Conservation (phyloP, 176 grass and related monocot species). For the Lolium multiflorum region DNA sequence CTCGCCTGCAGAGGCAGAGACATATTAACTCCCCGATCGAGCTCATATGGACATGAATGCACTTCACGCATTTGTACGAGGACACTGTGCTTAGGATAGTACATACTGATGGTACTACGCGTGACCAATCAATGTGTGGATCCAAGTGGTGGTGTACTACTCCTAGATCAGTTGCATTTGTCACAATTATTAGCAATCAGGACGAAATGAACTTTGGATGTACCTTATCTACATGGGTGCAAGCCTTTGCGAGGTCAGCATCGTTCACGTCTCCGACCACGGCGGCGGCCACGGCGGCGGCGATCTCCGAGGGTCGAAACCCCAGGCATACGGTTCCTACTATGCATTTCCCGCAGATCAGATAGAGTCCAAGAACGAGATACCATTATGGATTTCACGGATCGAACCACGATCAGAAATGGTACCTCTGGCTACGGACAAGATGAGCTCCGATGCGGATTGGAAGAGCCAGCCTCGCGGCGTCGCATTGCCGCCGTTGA, state of each 20-base stretch:
- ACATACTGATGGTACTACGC: neutral
- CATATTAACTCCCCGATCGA: constrained; percentile 23
- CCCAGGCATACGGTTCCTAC: constrained; percentile 65
- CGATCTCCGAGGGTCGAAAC: constrained; percentile 79
- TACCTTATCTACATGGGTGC: constrained; percentile 68
- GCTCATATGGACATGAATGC: constrained; percentile 37
- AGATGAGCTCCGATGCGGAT: constrained; percentile 56
- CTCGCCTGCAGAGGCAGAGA: constrained; percentile 62
- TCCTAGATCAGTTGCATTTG: constrained; percentile 10
- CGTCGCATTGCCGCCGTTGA: constrained; percentile 45
- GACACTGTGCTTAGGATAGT: constrained; percentile 28
- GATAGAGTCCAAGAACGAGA: neutral
- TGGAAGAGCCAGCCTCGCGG: constrained; percentile 44
- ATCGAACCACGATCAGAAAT: neutral
- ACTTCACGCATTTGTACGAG: constrained; percentile 43
- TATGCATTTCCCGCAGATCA: constrained; percentile 5
- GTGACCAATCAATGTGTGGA: constrained; percentile 32
- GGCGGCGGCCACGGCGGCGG: constrained; percentile 53
- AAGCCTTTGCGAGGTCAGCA: constrained; percentile 55
- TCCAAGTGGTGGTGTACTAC: neutral
- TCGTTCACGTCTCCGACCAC: constrained; percentile 45
- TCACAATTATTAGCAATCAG: neutral
- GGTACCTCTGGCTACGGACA: constrained; percentile 66
- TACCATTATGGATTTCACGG: neutral
- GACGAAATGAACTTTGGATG: constrained; percentile 4